A percentile compares a stretch with the other conserved stretches of the same genome.
phyloP scores from a whole-genome alignment of 352 stramenopile species.

The Plasmopara viticola region DNA sequence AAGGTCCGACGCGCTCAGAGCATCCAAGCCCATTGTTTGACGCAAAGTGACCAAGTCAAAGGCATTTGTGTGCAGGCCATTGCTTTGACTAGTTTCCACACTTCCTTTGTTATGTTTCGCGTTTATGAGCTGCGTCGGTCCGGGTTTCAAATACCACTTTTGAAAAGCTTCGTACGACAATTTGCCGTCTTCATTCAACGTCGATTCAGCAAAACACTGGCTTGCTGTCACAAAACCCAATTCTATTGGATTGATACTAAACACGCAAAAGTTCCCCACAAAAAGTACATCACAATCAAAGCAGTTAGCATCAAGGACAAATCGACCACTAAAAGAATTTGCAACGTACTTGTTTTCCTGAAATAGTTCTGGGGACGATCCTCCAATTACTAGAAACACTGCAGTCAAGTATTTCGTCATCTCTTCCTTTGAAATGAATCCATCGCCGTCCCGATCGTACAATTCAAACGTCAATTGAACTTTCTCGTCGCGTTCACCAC shows the following conservation, averaged over 20 bases:
- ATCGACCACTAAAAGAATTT: neutral
- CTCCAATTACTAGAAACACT: constrained; percentile 76
- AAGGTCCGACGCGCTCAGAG: constrained; percentile 50
- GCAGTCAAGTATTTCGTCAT: constrained; percentile 86
- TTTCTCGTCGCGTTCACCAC: constrained; percentile 78
- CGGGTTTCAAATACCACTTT: constrained; percentile 71
- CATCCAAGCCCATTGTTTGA: constrained; percentile 45
- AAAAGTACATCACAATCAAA: neutral
- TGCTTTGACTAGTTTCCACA: constrained; percentile 3
- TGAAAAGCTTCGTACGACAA: constrained; percentile 72
- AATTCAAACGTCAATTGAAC: constrained; percentile 81
- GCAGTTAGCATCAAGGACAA: neutral
- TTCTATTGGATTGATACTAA: constrained; percentile 55
- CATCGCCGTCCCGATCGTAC: constrained; percentile 79
- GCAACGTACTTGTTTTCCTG: constrained; percentile 52
- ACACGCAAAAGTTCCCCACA: neutral
- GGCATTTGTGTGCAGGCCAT: constrained; percentile 12
- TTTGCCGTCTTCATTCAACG: constrained; percentile 52
- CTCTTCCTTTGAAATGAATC: constrained; percentile 75
- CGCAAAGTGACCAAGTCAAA: constrained; percentile 32
- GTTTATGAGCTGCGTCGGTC: constrained; percentile 36
- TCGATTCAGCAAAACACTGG: constrained; percentile 72
- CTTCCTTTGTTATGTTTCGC: constrained; percentile 6
- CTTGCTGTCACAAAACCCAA: constrained; percentile 59
- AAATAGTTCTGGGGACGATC: constrained; percentile 64